Percentiles rank a stretch among this genome's conserved stretches.
These are phyloP conservation scores for Scheffersomyces segobiensis DNA, from an alignment of 1,139 yeast genomes.

Conservation along the genomic window DNA sequence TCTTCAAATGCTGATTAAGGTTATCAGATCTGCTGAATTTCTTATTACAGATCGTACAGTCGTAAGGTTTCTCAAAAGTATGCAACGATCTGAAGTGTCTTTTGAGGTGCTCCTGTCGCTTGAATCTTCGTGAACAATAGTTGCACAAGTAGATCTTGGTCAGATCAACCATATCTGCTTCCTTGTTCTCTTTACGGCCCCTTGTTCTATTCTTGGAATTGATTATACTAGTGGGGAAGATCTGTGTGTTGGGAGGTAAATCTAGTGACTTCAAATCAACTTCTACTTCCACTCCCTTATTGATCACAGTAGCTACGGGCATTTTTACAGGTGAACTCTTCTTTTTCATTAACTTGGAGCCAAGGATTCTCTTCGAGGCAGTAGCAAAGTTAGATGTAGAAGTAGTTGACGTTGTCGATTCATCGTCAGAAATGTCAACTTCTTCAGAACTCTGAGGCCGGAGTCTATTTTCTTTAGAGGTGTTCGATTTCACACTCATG, in stretches of 20 bases:
- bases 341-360: conserved; percentile 36
- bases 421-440: neutral
- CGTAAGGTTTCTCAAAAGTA: conserved; percentile 74
- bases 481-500: conserved; percentile 6
- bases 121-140: conserved; percentile 62
- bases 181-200: conserved; percentile 49
- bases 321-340: conserved; percentile 14
- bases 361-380: conserved; percentile 43
- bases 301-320: conserved; percentile 25
- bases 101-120: conserved; percentile 77
- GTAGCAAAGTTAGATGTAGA: conserved; percentile 25
- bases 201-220: conserved; percentile 40
- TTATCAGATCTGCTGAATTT: conserved; percentile 77
- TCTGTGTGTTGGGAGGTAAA: conserved; percentile 42
- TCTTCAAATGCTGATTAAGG: conserved; percentile 71
- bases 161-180: conserved; percentile 45
- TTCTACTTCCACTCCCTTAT: conserved; percentile 41
- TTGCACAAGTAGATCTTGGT: conserved; percentile 45
- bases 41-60: conserved; percentile 68
- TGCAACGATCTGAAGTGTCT: conserved; percentile 75
- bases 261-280: conserved; percentile 43
- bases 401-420: neutral
- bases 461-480: neutral
- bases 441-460: neutral
- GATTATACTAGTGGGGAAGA: conserved; percentile 35